These are phyloP conservation scores for Acanthamoeba lenticulata DNA, from an alignment of 208 protist genomes.

Conservation along the genomic window DNA sequence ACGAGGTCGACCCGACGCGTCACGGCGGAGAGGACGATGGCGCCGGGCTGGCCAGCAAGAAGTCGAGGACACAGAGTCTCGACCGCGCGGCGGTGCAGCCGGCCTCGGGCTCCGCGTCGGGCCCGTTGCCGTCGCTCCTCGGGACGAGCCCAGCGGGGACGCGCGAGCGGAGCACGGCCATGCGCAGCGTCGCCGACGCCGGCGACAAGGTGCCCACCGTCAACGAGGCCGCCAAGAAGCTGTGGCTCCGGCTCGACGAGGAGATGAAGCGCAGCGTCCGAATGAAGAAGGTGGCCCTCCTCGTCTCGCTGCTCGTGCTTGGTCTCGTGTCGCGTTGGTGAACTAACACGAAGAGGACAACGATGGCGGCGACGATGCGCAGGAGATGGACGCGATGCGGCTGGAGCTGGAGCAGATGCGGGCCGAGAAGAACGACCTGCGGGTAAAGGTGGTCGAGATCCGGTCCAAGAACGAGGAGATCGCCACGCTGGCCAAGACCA, in stretches of 20 bases:
- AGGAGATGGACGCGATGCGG: neutral
- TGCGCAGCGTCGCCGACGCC: too few species aligned
- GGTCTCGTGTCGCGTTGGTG: neutral
- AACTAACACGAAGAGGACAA: neutral
- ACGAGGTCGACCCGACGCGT: neutral
- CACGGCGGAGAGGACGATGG: too few species aligned
- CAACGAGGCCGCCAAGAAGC: neutral
- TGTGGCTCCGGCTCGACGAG: constrained; percentile 25
- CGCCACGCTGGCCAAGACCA: constrained; percentile 24
- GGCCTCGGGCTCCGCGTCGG: neutral
- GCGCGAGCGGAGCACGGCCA: neutral
- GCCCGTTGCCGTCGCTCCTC: neutral
- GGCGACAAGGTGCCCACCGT: neutral
- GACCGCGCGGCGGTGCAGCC: neutral
- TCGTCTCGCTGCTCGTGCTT: neutral
- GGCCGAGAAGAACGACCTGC: constrained; percentile 34
- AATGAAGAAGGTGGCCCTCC: neutral
- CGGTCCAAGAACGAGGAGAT: constrained; percentile 35
- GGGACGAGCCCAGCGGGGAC: neutral
- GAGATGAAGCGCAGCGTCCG: neutral
- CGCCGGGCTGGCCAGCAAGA: neutral
- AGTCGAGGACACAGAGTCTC: neutral
- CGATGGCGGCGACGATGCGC: neutral
- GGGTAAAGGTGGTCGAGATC: constrained; percentile 14
- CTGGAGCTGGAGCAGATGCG: constrained; percentile 3